Conservation (phyloP, 2,329 filamentous ascomycete species). For the Pseudopyricularia javanii region DNA sequence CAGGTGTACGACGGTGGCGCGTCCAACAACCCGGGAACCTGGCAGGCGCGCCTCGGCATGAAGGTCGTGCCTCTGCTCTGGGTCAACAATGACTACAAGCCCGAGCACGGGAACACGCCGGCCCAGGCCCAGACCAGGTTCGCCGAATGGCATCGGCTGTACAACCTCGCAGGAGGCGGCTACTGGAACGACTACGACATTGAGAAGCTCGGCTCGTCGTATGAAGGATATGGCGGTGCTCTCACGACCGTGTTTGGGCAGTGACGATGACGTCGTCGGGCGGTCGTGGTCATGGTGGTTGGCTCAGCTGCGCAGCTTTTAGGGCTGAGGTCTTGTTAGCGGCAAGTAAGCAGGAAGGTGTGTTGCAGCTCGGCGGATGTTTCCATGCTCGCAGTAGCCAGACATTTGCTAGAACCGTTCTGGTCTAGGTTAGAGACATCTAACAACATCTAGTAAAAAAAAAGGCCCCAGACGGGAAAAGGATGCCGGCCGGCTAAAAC, state of each 20-base stretch:
- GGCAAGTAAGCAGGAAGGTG: no score
- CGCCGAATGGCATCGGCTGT: constrained; percentile 16
- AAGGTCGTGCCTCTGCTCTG: constrained; percentile 29
- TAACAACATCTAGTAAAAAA: not conserved
- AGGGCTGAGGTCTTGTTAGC: no score
- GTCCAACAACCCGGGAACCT: constrained; percentile 23
- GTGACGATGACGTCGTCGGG: not conserved
- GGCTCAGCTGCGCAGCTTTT: no score
- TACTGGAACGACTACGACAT: constrained; percentile 35
- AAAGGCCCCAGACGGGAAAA: not conserved
- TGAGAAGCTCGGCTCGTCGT: constrained; percentile 28
- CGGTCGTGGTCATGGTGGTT: no score
- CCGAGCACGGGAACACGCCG: constrained; percentile 22
- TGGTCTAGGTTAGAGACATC: no score
- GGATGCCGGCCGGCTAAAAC: not conserved
- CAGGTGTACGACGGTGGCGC: constrained; percentile 32
- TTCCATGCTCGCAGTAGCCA: no score
- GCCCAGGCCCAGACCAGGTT: constrained; percentile 23
- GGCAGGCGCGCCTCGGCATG: constrained; percentile 23
- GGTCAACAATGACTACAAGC: constrained; percentile 34
- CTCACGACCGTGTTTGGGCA: constrained; percentile 10
- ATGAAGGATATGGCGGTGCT: constrained; percentile 18
- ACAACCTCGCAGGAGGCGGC: constrained; percentile 22
- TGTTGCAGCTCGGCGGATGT: no score
- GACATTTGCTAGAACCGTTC: no score